phyloP scores from a whole-genome alignment of 176 grass and related monocot genomes.

The Eleusine indica region DNA sequence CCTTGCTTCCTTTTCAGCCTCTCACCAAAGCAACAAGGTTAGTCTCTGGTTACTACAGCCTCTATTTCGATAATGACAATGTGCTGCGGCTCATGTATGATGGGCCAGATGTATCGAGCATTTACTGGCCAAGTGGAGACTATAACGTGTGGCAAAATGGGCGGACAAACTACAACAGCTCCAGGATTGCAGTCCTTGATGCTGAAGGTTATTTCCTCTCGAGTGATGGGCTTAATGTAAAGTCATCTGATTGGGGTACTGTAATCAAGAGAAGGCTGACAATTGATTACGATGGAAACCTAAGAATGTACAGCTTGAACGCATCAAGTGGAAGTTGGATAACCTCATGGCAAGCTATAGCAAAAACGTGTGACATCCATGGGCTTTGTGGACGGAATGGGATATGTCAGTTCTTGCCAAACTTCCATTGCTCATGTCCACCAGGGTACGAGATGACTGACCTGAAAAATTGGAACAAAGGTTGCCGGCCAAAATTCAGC shows the following conservation, averaged over 20 bases:
- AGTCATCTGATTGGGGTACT: slow-evolving; percentile 56
- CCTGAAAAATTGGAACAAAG: slow-evolving; percentile 51
- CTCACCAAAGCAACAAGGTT: slow-evolving; percentile 55
- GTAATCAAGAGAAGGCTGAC: slow-evolving; percentile 53
- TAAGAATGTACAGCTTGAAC: slow-evolving; percentile 60
- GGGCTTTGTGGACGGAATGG: slow-evolving; percentile 69
- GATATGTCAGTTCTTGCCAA: slow-evolving; percentile 51
- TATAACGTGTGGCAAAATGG: slow-evolving; percentile 17
- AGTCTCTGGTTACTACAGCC: slow-evolving; percentile 57
- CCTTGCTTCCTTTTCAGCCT: slow-evolving; percentile 54
- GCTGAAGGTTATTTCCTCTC: slow-evolving; percentile 56
- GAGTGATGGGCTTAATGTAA: slow-evolving; percentile 52
- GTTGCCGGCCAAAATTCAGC: slow-evolving; percentile 49
- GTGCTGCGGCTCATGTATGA: slow-evolving; percentile 69
- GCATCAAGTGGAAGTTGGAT: slow-evolving; percentile 36
- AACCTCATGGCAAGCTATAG: slow-evolving; percentile 55
- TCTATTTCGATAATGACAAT: slow-evolving; percentile 74
- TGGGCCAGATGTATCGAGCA: slow-evolving; percentile 57
- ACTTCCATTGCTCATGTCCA: slow-evolving; percentile 43
- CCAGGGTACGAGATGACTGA: slow-evolving; percentile 58
- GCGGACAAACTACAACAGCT: slow-evolving; percentile 64
- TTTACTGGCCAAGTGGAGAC: slow-evolving; percentile 65
- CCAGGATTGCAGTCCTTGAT: slow-evolving; percentile 54
- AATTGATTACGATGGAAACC: slow-evolving; percentile 59
- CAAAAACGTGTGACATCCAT: slow-evolving; percentile 46